These are phyloP conservation scores for Saturnispora ahearnii DNA, from an alignment of 805 yeast genomes.

Conservation along the genomic window DNA sequence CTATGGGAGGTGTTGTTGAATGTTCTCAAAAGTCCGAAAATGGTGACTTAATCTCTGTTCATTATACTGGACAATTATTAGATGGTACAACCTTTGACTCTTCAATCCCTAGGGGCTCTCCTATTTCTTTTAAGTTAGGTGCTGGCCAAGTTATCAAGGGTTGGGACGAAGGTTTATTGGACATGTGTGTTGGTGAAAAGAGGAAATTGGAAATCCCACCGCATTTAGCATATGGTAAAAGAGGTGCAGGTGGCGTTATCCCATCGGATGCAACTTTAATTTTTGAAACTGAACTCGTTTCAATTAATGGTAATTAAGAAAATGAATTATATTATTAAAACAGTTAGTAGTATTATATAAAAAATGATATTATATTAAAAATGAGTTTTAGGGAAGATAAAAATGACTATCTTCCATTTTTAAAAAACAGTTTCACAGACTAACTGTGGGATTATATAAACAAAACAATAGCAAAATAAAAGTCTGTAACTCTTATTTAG, in stretches of 20 bases:
- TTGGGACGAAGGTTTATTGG: constrained; percentile 80
- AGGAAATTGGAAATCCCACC: constrained; percentile 76
- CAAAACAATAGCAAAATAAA: too few relatives aligned
- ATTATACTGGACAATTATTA: constrained; percentile 64
- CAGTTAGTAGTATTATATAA: too few relatives aligned
- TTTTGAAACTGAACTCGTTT: constrained; percentile 58
- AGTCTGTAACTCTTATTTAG: too few relatives aligned
- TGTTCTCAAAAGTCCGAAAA: constrained; percentile 49
- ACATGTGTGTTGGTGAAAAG: constrained; percentile 86
- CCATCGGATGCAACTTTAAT: constrained; percentile 70
- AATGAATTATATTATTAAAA: constrained; percentile 14
- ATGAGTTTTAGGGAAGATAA: not conserved
- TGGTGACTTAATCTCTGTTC: constrained; percentile 68
- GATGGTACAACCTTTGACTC: constrained; percentile 73
- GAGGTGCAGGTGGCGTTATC: constrained; percentile 60
- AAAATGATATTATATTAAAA: too few relatives aligned
- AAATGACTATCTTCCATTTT: too few relatives aligned
- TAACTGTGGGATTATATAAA: too few relatives aligned
- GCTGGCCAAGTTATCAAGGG: constrained; percentile 75
- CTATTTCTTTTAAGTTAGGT: constrained; percentile 69
- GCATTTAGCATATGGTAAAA: constrained; percentile 63
- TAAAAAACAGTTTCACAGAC: too few relatives aligned
- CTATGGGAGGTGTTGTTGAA: constrained; percentile 37
- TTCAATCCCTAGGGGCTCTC: constrained; percentile 53
- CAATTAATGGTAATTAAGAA: constrained; percentile 26